phyloP scores from a whole-genome alignment of 2,329 filamentous ascomycete species.

The Chalaropsis ovoidea region DNA sequence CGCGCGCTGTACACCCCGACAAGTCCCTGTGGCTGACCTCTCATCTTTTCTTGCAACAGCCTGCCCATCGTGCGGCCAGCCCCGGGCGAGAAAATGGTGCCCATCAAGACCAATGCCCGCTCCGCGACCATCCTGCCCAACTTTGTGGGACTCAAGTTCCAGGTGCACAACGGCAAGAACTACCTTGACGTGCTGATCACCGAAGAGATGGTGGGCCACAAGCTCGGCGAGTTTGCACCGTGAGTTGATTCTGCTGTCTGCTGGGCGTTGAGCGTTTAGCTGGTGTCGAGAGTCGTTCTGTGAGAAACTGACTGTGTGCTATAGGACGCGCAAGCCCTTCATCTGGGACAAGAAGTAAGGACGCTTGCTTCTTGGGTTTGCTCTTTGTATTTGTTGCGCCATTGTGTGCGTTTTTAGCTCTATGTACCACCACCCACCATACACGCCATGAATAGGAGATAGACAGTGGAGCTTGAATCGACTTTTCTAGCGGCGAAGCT shows the following conservation, averaged over 20 bases:
- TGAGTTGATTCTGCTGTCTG: conserved; percentile 41
- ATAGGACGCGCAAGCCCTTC: conserved; percentile 49
- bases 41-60: conserved; percentile 31
- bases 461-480: not conserved
- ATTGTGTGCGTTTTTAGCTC: not conserved
- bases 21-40: not conserved
- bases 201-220: conserved; percentile 93
- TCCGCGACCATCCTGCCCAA: conserved; percentile 83
- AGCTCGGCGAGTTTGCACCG: conserved; percentile 84
- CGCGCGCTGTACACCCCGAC: not conserved
- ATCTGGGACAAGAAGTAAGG: conserved; percentile 40
- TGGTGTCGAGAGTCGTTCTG: no score
- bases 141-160: conserved; percentile 82
- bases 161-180: conserved; percentile 82
- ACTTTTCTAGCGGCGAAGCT: not conserved
- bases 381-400: not conserved
- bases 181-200: conserved; percentile 77
- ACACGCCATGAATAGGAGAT: not conserved
- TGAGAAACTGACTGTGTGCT: not conserved
- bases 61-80: conserved; percentile 54
- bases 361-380: conserved; percentile 9
- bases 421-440: conserved; percentile 23
- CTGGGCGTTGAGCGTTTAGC: not conserved
- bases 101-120: conserved; percentile 79
- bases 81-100: conserved; percentile 52